These are phyloP conservation scores for Colletotrichum nymphaeae DNA, from an alignment of 2,329 filamentous ascomycete genomes.

Conservation along the genomic window DNA sequence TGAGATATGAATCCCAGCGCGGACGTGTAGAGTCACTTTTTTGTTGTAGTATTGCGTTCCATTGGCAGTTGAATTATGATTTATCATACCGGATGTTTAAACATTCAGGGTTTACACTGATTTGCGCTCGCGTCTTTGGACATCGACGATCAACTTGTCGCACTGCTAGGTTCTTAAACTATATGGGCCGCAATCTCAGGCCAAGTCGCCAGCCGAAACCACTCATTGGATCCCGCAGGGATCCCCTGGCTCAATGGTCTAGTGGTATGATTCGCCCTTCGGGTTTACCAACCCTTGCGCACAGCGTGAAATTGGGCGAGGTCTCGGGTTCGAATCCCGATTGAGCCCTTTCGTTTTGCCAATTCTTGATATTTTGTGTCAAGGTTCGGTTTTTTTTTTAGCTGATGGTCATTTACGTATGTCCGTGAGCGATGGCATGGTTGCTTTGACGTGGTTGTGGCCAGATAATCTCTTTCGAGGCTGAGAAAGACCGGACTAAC, in stretches of 20 bases:
- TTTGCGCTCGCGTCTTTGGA: not conserved
- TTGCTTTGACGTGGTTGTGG: too few species aligned
- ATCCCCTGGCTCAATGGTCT: constrained; percentile 29
- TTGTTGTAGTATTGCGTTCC: not conserved
- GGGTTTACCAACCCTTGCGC: constrained; percentile 18
- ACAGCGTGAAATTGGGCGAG: constrained; percentile 27
- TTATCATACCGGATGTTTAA: not conserved
- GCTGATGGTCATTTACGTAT: too few species aligned
- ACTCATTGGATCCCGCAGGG: constrained; percentile 17
- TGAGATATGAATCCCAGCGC: not conserved
- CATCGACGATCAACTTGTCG: too few species aligned
- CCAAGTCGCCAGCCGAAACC: not conserved
- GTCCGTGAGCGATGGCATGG: too few species aligned
- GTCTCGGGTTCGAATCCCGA: constrained; percentile 34
- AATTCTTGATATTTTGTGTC: not conserved
- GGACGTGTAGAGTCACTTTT: not conserved
- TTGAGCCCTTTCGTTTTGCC: constrained; percentile 10
- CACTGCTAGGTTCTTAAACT: rapidly evolving
- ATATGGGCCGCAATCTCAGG: not conserved
- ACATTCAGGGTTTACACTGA: not conserved
- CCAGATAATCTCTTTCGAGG: too few species aligned
- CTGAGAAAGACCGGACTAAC: too few species aligned
- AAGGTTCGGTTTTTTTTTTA: too few species aligned
- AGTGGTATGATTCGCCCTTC: constrained; percentile 36
- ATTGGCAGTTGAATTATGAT: not conserved